Percentiles rank a stretch among this genome's conserved stretches.
Evolutionary conservation across 2,329 filamentous ascomycete genomes (phyloP).

Genomic region (Westerdykella sp.): DNA sequence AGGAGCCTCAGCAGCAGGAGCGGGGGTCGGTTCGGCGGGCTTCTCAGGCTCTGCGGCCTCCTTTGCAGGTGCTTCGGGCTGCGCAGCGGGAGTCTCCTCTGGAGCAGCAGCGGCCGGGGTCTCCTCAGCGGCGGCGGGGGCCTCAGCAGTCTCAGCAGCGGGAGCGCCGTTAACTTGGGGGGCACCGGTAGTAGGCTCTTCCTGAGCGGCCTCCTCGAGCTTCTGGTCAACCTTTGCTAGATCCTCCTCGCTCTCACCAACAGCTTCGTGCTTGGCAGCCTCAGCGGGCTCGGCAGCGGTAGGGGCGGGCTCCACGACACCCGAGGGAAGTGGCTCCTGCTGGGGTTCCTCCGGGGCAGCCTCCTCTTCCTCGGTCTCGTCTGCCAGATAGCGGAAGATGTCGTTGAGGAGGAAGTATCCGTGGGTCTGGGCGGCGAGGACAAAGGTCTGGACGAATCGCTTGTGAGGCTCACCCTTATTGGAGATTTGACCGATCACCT

Average conservation of each 20-base stretch:
- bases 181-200: slow-evolving; percentile 23
- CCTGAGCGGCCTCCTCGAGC: slow-evolving; percentile 56
- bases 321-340: slow-evolving; percentile 31
- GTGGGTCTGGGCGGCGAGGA: slow-evolving; percentile 90
- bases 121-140: slow-evolving; percentile 32
- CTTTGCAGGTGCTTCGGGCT: slow-evolving; percentile 11
- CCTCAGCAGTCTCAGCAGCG: slow-evolving; percentile 28
- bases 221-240: slow-evolving; percentile 60
- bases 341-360: slow-evolving; percentile 27
- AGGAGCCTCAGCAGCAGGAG: slow-evolving; percentile 47
- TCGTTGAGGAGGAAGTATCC: slow-evolving; percentile 99
- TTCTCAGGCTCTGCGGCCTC: slow-evolving; percentile 46
- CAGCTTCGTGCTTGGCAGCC: slow-evolving; percentile 29
- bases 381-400: slow-evolving; percentile 88
- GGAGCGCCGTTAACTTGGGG: slow-evolving; percentile 35
- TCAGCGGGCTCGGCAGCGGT: slow-evolving; percentile 30
- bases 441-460: slow-evolving; percentile 97
- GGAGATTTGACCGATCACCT: slow-evolving; percentile 96
- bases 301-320: slow-evolving; percentile 38
- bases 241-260: slow-evolving; percentile 41
- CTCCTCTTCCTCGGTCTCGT: slow-evolving; percentile 67
- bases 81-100: slow-evolving; percentile 30
- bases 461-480: slow-evolving; percentile 86
- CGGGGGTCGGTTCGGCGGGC: slow-evolving; percentile 58
- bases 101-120: slow-evolving; percentile 31